Conservation (phyloP, 2,329 filamentous ascomycete genomes). For the Atkinsonella texensis region DNA sequence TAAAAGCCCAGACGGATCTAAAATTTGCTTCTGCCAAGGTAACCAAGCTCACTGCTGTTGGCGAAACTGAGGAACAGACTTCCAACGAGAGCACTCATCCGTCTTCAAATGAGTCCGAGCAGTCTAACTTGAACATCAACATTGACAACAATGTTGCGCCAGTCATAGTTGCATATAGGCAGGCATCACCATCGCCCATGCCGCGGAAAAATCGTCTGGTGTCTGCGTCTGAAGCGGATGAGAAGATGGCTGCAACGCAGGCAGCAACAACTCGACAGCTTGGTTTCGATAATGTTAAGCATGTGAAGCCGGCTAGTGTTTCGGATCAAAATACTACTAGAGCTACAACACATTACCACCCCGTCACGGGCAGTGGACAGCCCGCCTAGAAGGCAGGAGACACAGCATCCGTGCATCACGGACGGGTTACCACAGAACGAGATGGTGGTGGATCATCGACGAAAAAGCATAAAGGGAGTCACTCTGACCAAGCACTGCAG, state of each 20-base stretch:
- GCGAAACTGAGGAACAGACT: not conserved
- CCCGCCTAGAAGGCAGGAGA: constrained; percentile 11
- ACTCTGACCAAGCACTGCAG: not conserved
- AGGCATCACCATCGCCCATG: constrained; percentile 5
- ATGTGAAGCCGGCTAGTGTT: not conserved
- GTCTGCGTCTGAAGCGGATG: not conserved
- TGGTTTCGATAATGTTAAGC: not conserved
- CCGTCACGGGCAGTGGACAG: constrained; percentile 4
- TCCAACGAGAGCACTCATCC: not conserved
- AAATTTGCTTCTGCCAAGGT: not conserved
- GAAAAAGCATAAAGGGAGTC: not conserved
- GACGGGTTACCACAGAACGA: not conserved
- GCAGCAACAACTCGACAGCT: not conserved
- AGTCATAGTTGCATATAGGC: not conserved
- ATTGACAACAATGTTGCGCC: constrained; percentile 3
- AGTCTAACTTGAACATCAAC: not conserved
- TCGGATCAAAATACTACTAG: not conserved
- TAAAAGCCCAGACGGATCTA: not conserved
- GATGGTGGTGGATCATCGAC: not conserved
- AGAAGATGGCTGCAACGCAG: not conserved
- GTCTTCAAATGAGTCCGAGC: not conserved
- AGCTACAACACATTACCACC: not conserved
- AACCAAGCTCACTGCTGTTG: not conserved
- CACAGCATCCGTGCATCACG: constrained; percentile 1
- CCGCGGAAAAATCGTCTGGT: not conserved